Conservation (phyloP, 129 eudicot genomes). For the Cynara cardunculus region DNA sequence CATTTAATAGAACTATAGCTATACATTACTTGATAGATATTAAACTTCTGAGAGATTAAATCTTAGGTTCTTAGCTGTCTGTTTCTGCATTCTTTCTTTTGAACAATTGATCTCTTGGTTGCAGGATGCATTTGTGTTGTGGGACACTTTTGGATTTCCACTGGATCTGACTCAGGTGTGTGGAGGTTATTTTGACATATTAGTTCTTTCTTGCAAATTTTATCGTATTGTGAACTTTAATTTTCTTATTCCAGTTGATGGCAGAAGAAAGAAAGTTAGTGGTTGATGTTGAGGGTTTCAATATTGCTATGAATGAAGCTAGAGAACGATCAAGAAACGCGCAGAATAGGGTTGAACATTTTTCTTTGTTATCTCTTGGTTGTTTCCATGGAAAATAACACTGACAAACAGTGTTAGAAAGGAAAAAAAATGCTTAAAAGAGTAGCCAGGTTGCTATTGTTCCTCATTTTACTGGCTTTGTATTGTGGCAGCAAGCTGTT, state of each 20-base stretch:
- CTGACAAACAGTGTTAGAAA: background rate
- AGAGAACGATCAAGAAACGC: constrained; percentile 97
- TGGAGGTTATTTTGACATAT: background rate
- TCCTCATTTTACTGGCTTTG: background rate
- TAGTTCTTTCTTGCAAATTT: background rate
- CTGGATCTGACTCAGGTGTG: constrained; percentile 93
- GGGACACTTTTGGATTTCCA: constrained; percentile 98
- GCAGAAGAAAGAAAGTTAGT: constrained; percentile 90
- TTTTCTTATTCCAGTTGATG: constrained; percentile 59
- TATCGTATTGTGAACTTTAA: background rate
- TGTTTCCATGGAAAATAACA: background rate
- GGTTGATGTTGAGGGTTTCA: constrained; percentile 81
- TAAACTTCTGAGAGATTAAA: background rate
- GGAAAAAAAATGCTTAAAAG: background rate
- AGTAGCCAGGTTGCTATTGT: background rate
- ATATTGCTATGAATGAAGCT: constrained; percentile 84
- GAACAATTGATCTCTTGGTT: constrained; percentile 15
- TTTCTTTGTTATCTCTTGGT: background rate
- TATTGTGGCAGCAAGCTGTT: constrained; percentile 66
- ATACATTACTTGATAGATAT: background rate
- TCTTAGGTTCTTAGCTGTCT: background rate
- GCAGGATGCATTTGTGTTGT: constrained; percentile 95
- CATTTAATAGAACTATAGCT: background rate
- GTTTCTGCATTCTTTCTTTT: constrained; percentile 7
- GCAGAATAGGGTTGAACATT: constrained; percentile 65